Conservation (phyloP, 2,329 filamentous ascomycete genomes). For the Neodidymelliopsis sp. region DNA sequence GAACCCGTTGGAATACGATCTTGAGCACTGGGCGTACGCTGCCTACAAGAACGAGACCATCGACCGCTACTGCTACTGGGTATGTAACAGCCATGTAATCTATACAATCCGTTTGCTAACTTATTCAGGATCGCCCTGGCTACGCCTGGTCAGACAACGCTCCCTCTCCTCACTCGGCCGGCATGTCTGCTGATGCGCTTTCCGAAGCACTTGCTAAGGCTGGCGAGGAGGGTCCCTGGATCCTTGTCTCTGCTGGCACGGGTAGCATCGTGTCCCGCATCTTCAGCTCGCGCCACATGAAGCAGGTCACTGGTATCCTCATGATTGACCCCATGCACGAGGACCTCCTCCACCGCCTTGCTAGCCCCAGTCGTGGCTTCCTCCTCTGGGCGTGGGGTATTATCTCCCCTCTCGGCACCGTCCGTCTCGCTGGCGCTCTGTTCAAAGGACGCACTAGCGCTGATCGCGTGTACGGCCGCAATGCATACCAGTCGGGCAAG, state of each 20-base stretch:
- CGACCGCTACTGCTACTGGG: conserved; percentile 86
- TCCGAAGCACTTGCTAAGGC: conserved; percentile 83
- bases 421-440: conserved; percentile 79
- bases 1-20: conserved; percentile 75
- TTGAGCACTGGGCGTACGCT: conserved; percentile 81
- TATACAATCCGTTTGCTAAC: background rate
- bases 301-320: conserved; percentile 78
- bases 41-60: conserved; percentile 83
- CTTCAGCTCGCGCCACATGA: conserved; percentile 83
- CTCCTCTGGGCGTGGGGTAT: conserved; percentile 85
- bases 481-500: conserved; percentile 80
- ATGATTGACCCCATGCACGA: conserved; percentile 91
- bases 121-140: conserved; percentile 75
- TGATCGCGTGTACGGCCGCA: conserved; percentile 84
- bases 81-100: background rate
- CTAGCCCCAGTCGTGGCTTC: conserved; percentile 75
- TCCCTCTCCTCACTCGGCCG: conserved; percentile 89
- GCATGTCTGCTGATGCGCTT: conserved; percentile 88
- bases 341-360: conserved; percentile 76
- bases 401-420: conserved; percentile 84
- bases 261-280: conserved; percentile 90
- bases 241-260: conserved; percentile 84
- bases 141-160: conserved; percentile 90
- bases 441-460: conserved; percentile 80
- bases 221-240: conserved; percentile 87